A percentile compares a stretch with the other conserved stretches of the same genome.
These are phyloP conservation scores for Incumbomyces delicatus DNA, from an alignment of 2,329 filamentous ascomycete genomes.

Conservation along the genomic window DNA sequence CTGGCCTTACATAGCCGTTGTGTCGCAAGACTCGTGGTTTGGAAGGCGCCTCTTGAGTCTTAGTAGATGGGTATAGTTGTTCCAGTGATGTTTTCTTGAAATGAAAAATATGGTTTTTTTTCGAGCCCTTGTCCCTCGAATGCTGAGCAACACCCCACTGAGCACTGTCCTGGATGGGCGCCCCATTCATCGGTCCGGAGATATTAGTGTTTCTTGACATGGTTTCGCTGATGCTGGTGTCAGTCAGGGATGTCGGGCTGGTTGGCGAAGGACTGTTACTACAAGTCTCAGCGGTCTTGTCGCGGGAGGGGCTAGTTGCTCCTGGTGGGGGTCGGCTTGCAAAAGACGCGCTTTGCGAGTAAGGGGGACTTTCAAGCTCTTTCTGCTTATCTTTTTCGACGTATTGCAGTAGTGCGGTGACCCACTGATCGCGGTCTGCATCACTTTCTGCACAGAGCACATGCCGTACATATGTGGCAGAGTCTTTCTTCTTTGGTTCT, in stretches of 20 bases:
- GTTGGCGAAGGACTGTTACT: conserved; percentile 27
- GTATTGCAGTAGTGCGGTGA: conserved; percentile 78
- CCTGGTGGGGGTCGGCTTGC: not conserved
- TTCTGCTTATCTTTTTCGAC: conserved; percentile 62
- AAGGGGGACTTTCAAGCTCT: conserved; percentile 10
- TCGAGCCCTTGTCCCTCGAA: conserved; percentile 9
- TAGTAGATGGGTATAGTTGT: conserved; percentile 7
- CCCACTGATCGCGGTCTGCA: conserved; percentile 84
- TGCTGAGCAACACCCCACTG: conserved; percentile 56
- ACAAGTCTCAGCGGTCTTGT: conserved; percentile 10
- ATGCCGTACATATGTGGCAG: conserved; percentile 75
- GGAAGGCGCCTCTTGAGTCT: not conserved
- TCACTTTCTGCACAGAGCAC: conserved; percentile 95
- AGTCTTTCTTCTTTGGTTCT: conserved; percentile 94
- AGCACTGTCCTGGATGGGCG: conserved; percentile 72
- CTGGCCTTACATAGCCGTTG: conserved; percentile 44
- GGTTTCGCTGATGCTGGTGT: conserved; percentile 20
- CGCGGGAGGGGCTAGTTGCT: not conserved
- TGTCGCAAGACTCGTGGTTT: conserved; percentile 4
- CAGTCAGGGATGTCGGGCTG: conserved; percentile 23
- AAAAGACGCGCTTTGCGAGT: conserved; percentile 1
- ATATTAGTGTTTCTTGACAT: conserved; percentile 44
- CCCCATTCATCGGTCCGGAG: conserved; percentile 74
- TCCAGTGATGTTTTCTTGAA: conserved; percentile 18
- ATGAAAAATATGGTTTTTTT: conserved; percentile 19